Conservation (phyloP, 306 rosid species). For the Malus asiatica region DNA sequence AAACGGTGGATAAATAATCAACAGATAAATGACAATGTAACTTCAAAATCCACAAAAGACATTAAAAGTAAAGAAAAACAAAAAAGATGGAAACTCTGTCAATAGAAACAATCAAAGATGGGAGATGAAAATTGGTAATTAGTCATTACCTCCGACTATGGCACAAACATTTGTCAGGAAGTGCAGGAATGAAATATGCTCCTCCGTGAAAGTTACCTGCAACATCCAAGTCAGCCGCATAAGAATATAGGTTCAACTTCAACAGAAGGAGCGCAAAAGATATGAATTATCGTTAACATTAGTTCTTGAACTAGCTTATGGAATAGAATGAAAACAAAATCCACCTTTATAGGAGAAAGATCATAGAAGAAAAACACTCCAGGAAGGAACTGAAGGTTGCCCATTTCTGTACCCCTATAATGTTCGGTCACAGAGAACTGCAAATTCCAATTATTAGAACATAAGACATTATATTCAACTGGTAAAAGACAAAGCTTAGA, state of each 20-base stretch:
- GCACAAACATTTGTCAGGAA: slow-evolving; percentile 95
- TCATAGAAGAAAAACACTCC: slow-evolving; percentile 97
- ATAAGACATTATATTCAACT: slow-evolving; percentile 1
- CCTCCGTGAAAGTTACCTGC: slow-evolving; percentile 85
- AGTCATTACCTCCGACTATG: slow-evolving; percentile 80
- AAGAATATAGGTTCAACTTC: not conserved
- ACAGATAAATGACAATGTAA: not conserved
- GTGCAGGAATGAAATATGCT: slow-evolving; percentile 82
- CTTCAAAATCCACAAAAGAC: not conserved
- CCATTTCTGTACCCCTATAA: slow-evolving; percentile 60
- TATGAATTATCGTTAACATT: not conserved
- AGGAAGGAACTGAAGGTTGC: slow-evolving; percentile 79
- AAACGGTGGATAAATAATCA: not conserved
- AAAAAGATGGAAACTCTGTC: not conserved
- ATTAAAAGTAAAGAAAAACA: not conserved
- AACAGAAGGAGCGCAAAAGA: not conserved
- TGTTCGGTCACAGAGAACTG: slow-evolving; percentile 99
- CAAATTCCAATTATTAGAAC: slow-evolving; percentile 26
- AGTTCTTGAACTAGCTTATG: not conserved
- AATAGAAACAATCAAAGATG: not conserved
- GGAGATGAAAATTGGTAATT: not conserved
- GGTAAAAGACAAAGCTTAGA: not conserved
- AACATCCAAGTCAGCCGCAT: slow-evolving; percentile 15
- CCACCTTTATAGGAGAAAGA: slow-evolving; percentile 96
- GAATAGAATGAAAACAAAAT: slow-evolving; percentile 3